phyloP scores from a whole-genome alignment of 768 basidiomycete species.

The Gymnopilus junonius region DNA sequence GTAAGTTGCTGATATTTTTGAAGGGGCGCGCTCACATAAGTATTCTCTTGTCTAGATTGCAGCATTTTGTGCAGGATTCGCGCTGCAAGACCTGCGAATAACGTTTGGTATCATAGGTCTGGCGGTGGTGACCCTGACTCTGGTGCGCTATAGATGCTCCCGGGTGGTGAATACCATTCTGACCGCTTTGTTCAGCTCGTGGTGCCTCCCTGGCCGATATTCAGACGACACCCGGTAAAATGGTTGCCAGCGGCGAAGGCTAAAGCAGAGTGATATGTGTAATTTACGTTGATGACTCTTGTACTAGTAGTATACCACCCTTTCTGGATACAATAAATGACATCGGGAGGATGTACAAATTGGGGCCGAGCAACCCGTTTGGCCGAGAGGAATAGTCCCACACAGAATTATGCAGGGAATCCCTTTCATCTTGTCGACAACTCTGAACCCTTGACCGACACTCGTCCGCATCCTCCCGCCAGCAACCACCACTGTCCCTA shows the following conservation, averaged over 20 bases:
- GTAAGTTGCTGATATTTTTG: conserved; percentile 36
- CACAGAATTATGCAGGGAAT: conserved; percentile 16
- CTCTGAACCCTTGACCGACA: conserved; percentile 10
- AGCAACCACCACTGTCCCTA: conserved; percentile 10
- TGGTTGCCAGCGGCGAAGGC: conserved; percentile 51
- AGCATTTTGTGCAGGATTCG: conserved; percentile 62
- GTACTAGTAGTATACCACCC: background rate
- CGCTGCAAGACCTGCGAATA: conserved; percentile 53
- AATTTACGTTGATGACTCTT: background rate
- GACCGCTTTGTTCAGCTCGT: conserved; percentile 44
- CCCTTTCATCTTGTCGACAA: conserved; percentile 18
- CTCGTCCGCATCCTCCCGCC: conserved; percentile 15
- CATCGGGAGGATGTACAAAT: conserved; percentile 18
- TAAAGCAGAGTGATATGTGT: conserved; percentile 28
- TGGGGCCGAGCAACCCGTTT: conserved; percentile 19
- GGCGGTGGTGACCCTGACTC: conserved; percentile 39
- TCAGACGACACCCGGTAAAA: conserved; percentile 61
- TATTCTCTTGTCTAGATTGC: conserved; percentile 41
- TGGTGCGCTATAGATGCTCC: conserved; percentile 38
- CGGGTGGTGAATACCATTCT: background rate
- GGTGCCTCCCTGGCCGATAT: conserved; percentile 74
- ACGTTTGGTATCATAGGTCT: conserved; percentile 56
- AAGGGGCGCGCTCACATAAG: background rate
- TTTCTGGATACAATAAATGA: background rate
- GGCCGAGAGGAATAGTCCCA: conserved; percentile 22